These are phyloP conservation scores for Naganishia kalamii DNA, from an alignment of 768 basidiomycete genomes.

Conservation along the genomic window DNA sequence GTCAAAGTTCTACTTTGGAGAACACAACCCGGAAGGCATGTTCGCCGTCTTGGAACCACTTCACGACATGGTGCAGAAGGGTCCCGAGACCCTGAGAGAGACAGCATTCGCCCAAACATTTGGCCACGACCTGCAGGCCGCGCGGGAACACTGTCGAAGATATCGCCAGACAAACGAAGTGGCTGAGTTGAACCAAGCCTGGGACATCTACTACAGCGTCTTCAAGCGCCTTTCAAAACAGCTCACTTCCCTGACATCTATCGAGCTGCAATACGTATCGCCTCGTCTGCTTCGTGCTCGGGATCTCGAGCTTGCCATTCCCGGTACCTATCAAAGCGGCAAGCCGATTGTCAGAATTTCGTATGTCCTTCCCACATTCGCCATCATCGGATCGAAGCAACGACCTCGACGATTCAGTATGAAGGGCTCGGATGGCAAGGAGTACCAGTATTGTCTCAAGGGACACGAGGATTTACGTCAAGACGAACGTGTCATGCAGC, in stretches of 20 bases:
- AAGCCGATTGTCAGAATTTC: slow-evolving; percentile 72
- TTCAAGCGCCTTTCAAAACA: slow-evolving; percentile 96
- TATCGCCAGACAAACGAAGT: slow-evolving; percentile 81
- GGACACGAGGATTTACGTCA: slow-evolving; percentile 98
- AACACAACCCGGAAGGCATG: slow-evolving; percentile 96
- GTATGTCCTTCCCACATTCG: slow-evolving; percentile 79
- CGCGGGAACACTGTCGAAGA: slow-evolving; percentile 79
- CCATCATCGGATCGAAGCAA: slow-evolving; percentile 94
- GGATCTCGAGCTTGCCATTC: slow-evolving; percentile 89
- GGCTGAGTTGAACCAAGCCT: slow-evolving; percentile 87
- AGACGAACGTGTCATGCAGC: slow-evolving; percentile 98
- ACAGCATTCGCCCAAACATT: slow-evolving; percentile 91
- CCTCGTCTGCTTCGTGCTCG: slow-evolving; percentile 81
- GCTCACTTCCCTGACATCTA: slow-evolving; percentile 73
- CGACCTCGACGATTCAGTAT: slow-evolving; percentile 81
- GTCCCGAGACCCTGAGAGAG: slow-evolving; percentile 87
- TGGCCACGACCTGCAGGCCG: slow-evolving; percentile 83
- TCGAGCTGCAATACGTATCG: slow-evolving; percentile 96
- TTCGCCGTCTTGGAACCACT: slow-evolving; percentile 84
- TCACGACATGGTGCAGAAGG: slow-evolving; percentile 91
- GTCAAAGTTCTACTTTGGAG: slow-evolving; percentile 89
- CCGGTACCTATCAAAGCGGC: slow-evolving; percentile 89
- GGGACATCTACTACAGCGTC: slow-evolving; percentile 97
- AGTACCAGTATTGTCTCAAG: slow-evolving; percentile 87
- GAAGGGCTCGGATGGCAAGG: slow-evolving; percentile 83